Evolutionary conservation across 2,329 filamentous ascomycete genomes (phyloP).

Genomic region (Ceratocystis ficicola): DNA sequence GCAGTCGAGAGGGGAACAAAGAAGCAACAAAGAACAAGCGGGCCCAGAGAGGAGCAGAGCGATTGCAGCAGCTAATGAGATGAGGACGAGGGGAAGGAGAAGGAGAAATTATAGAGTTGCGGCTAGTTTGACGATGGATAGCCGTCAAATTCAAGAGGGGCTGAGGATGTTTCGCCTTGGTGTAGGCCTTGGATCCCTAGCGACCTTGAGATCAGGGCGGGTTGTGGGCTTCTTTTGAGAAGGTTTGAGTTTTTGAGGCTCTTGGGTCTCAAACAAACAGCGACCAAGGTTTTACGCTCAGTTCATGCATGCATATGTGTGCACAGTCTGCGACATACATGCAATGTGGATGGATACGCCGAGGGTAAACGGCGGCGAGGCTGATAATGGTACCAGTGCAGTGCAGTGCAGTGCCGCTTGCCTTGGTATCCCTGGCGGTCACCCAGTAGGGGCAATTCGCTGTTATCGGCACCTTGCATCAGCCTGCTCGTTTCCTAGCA

Average conservation of each 20-base stretch:
- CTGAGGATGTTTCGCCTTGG: background rate
- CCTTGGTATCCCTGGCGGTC: too few species aligned
- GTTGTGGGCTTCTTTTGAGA: background rate
- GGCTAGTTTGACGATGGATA: background rate
- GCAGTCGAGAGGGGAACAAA: conserved; percentile 3
- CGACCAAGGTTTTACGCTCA: background rate
- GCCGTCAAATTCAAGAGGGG: too few species aligned
- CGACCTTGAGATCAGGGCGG: background rate
- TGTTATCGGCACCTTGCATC: conserved; percentile 5
- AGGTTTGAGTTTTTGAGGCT: background rate
- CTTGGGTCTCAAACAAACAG: background rate
- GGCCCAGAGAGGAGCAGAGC: background rate
- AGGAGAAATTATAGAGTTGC: background rate
- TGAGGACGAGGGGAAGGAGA: background rate
- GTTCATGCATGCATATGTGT: background rate
- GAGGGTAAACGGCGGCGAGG: too few species aligned
- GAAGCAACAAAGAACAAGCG: conserved; percentile 4
- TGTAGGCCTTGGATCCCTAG: background rate
- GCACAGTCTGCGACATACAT: background rate
- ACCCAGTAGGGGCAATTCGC: background rate
- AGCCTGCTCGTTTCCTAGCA: background rate
- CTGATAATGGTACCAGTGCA: too few species aligned
- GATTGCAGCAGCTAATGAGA: background rate
- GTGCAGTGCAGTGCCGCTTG: too few species aligned
- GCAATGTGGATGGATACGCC: too few species aligned